Evolutionary conservation across 331 rosid species (phyloP).

Genomic region (Malus hybrid): DNA sequence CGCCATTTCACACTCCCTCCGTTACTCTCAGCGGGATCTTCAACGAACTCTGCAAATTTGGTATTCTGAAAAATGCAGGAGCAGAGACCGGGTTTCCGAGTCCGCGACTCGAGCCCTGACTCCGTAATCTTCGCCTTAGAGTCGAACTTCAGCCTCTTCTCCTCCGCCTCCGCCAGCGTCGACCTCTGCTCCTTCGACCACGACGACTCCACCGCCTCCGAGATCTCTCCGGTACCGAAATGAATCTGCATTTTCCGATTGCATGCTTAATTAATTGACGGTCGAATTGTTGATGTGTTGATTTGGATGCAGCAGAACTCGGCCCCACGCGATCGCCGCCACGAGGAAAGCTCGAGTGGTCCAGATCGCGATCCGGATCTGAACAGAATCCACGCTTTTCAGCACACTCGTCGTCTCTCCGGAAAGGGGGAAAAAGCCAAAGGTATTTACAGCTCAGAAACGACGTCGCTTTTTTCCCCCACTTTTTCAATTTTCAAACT

Average conservation of each 20-base stretch:
- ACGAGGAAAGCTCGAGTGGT: conserved; percentile 54
- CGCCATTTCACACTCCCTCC: conserved; percentile 29
- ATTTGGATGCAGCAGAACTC: conserved; percentile 54
- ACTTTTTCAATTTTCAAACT: conserved; percentile 14
- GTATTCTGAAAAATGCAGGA: conserved; percentile 45
- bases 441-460: conserved; percentile 39
- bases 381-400: conserved; percentile 24
- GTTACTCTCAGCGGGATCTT: background rate
- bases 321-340: conserved; percentile 44
- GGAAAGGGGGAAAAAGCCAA: conserved; percentile 57
- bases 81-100: conserved; percentile 29
- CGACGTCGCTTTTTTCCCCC: conserved; percentile 2
- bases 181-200: conserved; percentile 92
- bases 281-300: background rate
- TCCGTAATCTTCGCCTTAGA: conserved; percentile 85
- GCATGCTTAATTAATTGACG: background rate
- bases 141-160: conserved; percentile 85
- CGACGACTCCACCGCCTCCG: conserved; percentile 72
- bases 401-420: conserved; percentile 10
- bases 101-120: conserved; percentile 76
- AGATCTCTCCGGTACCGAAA: conserved; percentile 57
- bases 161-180: conserved; percentile 92
- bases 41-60: background rate
- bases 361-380: conserved; percentile 66
- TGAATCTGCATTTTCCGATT: background rate